Base-by-base conservation (phyloP, 176 grass and related monocot species). In the Stipa capillata region DNA sequence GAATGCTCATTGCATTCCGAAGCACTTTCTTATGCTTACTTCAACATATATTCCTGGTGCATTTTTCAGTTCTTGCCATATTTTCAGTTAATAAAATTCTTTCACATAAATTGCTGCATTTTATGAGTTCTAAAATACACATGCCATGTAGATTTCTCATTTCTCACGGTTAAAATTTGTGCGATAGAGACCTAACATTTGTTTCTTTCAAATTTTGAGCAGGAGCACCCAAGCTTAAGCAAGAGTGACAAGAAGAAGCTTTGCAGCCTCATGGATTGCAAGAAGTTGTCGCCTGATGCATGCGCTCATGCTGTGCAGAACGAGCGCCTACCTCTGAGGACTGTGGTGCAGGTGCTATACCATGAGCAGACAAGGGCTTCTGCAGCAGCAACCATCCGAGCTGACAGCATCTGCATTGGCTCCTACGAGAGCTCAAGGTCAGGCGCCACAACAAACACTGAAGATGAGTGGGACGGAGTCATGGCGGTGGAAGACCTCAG, bases 341-440 rank as follows among this genome's bases (percentile, higher is more conserved):
- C 88, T 21, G 92, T 95, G 48, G 92, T 99, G 47, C 96, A 95
- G 78, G 90, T 99, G 56, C 84, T 99, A 0, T 99, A 89, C 92
- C 81, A 90, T 3, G 90, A 99, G 83, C 96, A 99, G 69, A 79
- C 88, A 31, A 92, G 92, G 62, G 70, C 90, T 43, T 89, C 85
- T 28, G 87, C 87, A 10, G 78, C 78, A 18, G 89, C 84, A 15
- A 90, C 89, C 16, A 68, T 79, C 83, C 88, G 88, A 41, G 84
- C 88, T 8, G 91, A 90, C 47, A 97, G 89, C 62, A 85, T 80
- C 18, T 81, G 79, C 61, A 76, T 88, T 4, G 84, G 87, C 45
- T 99, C 96, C 49, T 95, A 99, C 25, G 92, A 91, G 73, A 99
- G 96, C 74, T 99, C 96, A 45, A 91, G 92, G 47, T 99, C 96